Percentiles rank a stretch among this genome's conserved stretches.
phyloP scores from a whole-genome alignment of 306 rosid species.

The Prunus persica region DNA sequence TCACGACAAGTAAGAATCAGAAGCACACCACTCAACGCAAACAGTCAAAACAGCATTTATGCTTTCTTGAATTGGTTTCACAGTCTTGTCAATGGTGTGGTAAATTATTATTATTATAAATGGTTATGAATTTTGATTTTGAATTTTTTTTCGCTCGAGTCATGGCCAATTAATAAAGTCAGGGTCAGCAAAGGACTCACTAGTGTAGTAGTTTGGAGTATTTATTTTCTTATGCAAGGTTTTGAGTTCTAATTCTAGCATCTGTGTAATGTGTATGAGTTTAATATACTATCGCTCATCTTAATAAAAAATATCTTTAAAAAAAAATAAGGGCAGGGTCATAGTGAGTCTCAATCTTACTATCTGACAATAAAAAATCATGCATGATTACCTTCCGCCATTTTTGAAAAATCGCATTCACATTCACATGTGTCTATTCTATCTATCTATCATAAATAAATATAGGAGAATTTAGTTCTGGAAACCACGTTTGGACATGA shows the following conservation, averaged over 20 bases:
- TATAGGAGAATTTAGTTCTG: not conserved
- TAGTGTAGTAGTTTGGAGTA: no score
- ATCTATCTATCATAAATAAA: not conserved
- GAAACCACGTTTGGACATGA: not conserved
- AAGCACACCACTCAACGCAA: not conserved
- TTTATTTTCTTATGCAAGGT: fast-evolving
- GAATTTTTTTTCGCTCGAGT: no score
- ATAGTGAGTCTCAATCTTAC: no score
- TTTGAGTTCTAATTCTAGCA: fast-evolving
- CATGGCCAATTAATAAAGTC: no score
- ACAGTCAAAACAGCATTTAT: not conserved
- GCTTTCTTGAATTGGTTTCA: not conserved
- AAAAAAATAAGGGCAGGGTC: no score
- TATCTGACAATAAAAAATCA: no score
- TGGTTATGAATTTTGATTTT: not conserved
- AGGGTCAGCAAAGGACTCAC: no score
- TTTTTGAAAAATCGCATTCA: not conserved
- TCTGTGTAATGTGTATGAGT: no score
- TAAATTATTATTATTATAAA: not conserved
- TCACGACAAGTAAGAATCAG: not conserved
- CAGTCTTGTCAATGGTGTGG: not conserved
- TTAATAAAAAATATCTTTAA: no score
- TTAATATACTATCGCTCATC: no score
- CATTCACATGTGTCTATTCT: not conserved
- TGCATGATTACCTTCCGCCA: not conserved